Percentiles rank a stretch among this genome's conserved stretches.
Evolutionary conservation across 768 basidiomycete genomes (phyloP).

Genomic region (Kwoniella dendrophila): DNA sequence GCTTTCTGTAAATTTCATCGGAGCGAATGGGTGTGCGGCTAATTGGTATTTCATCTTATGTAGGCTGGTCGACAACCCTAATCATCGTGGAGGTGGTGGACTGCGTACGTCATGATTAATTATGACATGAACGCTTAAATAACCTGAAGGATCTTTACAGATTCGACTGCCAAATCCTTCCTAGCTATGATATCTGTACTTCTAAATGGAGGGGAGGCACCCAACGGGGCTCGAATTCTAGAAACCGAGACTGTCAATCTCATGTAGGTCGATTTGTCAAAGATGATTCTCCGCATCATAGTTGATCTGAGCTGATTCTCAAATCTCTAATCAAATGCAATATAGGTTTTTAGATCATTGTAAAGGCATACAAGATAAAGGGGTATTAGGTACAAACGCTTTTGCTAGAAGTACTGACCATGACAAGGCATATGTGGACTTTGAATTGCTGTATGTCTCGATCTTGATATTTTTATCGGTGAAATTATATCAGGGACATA

Average conservation of each 20-base stretch:
- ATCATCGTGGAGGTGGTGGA: slow-evolving; percentile 24
- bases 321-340: neutral
- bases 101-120: slow-evolving; percentile 1
- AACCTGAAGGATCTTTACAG: neutral
- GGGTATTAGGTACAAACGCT: slow-evolving; percentile 18
- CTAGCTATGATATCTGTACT: slow-evolving; percentile 17
- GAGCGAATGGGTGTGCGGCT: too few relatives aligned
- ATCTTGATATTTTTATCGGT: neutral
- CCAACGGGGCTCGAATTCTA: slow-evolving; percentile 17
- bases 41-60: neutral
- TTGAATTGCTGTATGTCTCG: slow-evolving; percentile 21
- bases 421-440: slow-evolving; percentile 2
- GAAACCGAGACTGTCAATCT: slow-evolving; percentile 19
- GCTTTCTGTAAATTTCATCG: neutral
- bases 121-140: neutral
- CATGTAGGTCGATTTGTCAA: slow-evolving; percentile 14
- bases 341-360: slow-evolving; percentile 25
- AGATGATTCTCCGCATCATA: neutral
- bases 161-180: slow-evolving; percentile 25
- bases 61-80: slow-evolving; percentile 3
- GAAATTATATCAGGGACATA: neutral
- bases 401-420: slow-evolving; percentile 19
- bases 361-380: slow-evolving; percentile 16
- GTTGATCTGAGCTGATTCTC: neutral
- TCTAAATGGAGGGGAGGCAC: slow-evolving; percentile 18